phyloP scores from a whole-genome alignment of 2,329 filamentous ascomycete genomes.

The Colletotrichum eleusines region DNA sequence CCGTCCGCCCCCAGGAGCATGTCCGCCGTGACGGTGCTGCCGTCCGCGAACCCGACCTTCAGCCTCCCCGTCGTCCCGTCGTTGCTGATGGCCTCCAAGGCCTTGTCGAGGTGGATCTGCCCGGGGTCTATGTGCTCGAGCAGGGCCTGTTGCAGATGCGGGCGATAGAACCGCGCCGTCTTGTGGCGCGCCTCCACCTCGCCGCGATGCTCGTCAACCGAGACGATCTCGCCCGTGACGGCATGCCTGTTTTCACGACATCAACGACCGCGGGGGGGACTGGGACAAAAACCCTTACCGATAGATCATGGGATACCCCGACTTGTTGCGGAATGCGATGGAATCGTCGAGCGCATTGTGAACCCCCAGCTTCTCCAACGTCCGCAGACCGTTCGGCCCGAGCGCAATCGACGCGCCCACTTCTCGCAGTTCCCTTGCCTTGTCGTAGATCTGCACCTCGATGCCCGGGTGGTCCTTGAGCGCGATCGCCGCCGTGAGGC shows the following conservation, averaged over 20 bases:
- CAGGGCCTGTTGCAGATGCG: constrained; percentile 63
- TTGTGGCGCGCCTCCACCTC: constrained; percentile 53
- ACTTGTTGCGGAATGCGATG: constrained; percentile 56
- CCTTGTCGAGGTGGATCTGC: constrained; percentile 58
- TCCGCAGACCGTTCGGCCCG: constrained; percentile 65
- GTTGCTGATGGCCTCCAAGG: constrained; percentile 52
- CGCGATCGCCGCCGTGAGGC: constrained; percentile 61
- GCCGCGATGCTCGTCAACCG: constrained; percentile 56
- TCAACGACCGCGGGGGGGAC: neutral
- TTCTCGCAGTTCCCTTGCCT: constrained; percentile 59
- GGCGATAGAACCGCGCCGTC: constrained; percentile 60
- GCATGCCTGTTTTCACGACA: constrained; percentile 50
- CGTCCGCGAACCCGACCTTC: constrained; percentile 62
- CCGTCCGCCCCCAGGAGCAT: constrained; percentile 66
- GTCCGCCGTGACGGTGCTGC: constrained; percentile 57
- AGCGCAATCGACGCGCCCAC: constrained; percentile 63
- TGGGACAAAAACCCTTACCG: constrained; percentile 47
- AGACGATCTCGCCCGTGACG: constrained; percentile 58
- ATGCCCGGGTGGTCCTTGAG: constrained; percentile 56
- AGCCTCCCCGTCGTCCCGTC: constrained; percentile 46
- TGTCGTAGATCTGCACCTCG: constrained; percentile 63
- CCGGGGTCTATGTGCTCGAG: constrained; percentile 57
- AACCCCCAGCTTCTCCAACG: constrained; percentile 63
- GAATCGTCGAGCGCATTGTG: constrained; percentile 57
- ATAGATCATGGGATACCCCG: constrained; percentile 59